Base-by-base conservation (phyloP, 495 filamentous ascomycete species). In the Penicillium riverlandense region DNA sequence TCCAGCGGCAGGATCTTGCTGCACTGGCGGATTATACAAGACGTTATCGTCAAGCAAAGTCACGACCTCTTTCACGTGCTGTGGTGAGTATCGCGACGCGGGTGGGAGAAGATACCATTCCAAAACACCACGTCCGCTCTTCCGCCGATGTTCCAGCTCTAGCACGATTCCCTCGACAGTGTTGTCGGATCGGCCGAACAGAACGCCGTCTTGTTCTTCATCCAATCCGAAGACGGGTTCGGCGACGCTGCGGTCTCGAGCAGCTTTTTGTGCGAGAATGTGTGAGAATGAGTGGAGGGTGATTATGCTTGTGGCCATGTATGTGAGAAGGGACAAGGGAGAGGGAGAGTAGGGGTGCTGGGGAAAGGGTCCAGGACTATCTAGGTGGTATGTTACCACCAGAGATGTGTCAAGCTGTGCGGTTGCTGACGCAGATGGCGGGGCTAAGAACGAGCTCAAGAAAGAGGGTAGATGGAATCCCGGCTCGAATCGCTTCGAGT, bases 101-200 rank as follows among this genome's bases (percentile, higher is more conserved):
- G 69, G 67, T 1, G 75, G 75, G 0, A 96, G 57, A 35, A 90
- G 76, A 54, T 90, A 96, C 67, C 71, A 78, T 60, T 95, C 91
- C 14, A 73, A 55, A 8, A 96, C 80, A 0, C 81, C 79, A 12
- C 90, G 72, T 0, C 94, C 92, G 45, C 80, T 86, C 49, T 85
- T 82, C 13, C 90, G 71, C 2, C 94, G 71, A 56, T 94, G 72
- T 63, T 97, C 90, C 78, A 95, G 82, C 49, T 89, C 82, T 3
- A 98, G 50, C 3, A 95, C 88, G 4, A 92, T 61, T 0, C 83
- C 84, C 11, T 72, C 62, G 0, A 47, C 41, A 6, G 65, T 61
- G 32, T 61, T 67, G 43, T 70, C 66, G 11, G 65, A 37, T 44
- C 61, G 57, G 0, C 85, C 84, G 11, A 84, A 54, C 0, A 95